Percentiles rank a stretch among this genome's conserved stretches.
Conservation (phyloP, 345 rosid species). For the Hypericum perforatum region DNA sequence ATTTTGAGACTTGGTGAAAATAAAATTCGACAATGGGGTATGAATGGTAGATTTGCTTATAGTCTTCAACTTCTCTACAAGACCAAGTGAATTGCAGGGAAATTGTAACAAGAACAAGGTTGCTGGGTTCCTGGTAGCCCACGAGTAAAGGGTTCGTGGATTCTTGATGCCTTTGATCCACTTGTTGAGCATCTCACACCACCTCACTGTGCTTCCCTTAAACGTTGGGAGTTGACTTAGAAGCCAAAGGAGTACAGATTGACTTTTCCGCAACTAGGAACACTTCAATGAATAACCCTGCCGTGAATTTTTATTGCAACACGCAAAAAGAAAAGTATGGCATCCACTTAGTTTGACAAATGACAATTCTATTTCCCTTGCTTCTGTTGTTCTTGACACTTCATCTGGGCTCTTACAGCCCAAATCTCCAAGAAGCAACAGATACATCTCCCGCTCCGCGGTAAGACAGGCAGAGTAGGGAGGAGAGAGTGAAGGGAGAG, state of each 20-base stretch:
- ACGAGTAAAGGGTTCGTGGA: no score
- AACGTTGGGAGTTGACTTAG: conserved; percentile 87
- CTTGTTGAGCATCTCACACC: conserved; percentile 58
- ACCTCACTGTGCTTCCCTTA: conserved; percentile 51
- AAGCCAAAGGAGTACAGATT: conserved; percentile 85
- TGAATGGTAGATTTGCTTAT: no score
- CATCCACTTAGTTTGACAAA: conserved; percentile 33
- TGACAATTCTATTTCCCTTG: conserved; percentile 38
- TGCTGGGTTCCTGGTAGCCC: no score
- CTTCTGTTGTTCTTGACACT: conserved; percentile 72
- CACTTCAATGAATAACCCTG: no score
- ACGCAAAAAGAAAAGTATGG: conserved; percentile 46
- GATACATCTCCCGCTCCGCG: conserved; percentile 64
- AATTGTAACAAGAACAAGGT: no score
- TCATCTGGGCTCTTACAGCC: conserved; percentile 31
- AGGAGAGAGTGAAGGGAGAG: no score
- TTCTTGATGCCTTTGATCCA: conserved; percentile 57
- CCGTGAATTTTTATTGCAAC: conserved; percentile 32
- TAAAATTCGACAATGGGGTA: no score
- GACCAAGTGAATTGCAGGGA: no score
- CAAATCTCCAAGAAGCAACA: conserved; percentile 37
- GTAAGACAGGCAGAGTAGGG: no score
- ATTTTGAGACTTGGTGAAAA: no score
- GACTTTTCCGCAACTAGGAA: not conserved
- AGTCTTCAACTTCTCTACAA: no score